phyloP scores from a whole-genome alignment of 768 basidiomycete genomes.

The Leccinum disarticulatum region DNA sequence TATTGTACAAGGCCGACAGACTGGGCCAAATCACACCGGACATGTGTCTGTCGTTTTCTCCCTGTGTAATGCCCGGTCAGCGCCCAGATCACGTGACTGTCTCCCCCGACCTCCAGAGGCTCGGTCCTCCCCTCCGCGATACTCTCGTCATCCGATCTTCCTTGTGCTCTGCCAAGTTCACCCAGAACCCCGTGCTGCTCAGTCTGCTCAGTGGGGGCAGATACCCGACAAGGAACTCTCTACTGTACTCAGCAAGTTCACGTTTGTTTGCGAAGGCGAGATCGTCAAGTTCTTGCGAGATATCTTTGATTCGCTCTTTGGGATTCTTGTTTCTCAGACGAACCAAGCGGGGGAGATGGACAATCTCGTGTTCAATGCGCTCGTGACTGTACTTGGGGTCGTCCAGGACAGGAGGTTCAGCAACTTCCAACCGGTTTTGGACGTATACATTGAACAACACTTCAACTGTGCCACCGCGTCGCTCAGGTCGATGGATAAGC shows the following conservation, averaged over 20 bases:
- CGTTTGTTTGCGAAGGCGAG: constrained; percentile 92
- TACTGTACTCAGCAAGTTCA: constrained; percentile 77
- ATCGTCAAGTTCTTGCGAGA: constrained; percentile 90
- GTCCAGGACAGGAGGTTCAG: constrained; percentile 93
- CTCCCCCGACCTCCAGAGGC: constrained; percentile 58
- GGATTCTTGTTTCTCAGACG: constrained; percentile 72
- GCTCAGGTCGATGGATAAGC: constrained; percentile 82
- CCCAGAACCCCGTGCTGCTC: constrained; percentile 85
- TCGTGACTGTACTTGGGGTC: constrained; percentile 89
- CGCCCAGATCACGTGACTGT: constrained; percentile 58
- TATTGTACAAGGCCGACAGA: constrained; percentile 84
- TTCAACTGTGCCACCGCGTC: constrained; percentile 81
- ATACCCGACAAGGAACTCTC: constrained; percentile 65
- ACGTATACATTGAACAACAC: constrained; percentile 90
- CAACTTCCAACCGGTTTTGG: constrained; percentile 91
- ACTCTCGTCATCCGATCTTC: constrained; percentile 81
- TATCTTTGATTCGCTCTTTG: constrained; percentile 92
- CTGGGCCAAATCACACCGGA: constrained; percentile 59
- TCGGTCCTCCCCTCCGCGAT: constrained; percentile 73
- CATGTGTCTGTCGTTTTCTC: constrained; percentile 69
- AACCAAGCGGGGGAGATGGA: constrained; percentile 83
- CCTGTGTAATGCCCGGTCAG: constrained; percentile 56
- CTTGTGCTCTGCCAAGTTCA: constrained; percentile 88
- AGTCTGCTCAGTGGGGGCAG: constrained; percentile 79
- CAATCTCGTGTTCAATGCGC: constrained; percentile 82